Evolutionary conservation across 163 green algal species (phyloP).

Genomic region (Trebouxia gelatinosa): DNA sequence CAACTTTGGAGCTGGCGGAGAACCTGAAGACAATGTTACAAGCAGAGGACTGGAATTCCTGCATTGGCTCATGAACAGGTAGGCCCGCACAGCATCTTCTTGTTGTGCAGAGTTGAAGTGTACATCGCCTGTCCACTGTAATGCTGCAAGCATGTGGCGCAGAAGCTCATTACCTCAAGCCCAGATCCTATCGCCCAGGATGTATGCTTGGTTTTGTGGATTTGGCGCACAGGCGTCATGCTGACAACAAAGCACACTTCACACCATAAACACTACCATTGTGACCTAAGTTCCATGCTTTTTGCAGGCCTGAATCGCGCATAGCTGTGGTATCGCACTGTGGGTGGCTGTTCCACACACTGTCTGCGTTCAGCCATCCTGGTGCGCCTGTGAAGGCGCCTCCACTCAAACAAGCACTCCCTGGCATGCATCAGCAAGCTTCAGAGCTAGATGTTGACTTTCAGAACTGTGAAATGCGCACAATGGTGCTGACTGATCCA

Average conservation of each 20-base stretch:
- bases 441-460: constrained; percentile 44
- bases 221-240: no score
- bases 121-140: no score
- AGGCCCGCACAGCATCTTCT: no score
- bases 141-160: no score
- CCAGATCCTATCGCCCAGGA: no score
- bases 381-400: constrained; percentile 32
- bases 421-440: constrained; percentile 33
- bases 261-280: no score
- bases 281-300: background rate
- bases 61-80: constrained; percentile 53
- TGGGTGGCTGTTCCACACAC: constrained; percentile 60
- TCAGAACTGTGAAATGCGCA: constrained; percentile 65
- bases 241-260: no score
- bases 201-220: no score
- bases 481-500: constrained; percentile 56
- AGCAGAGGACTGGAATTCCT: constrained; percentile 52
- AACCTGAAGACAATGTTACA: constrained; percentile 41
- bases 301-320: constrained; percentile 51
- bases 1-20: constrained; percentile 38
- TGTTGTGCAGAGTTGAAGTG: no score
- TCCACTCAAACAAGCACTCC: background rate
- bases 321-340: constrained; percentile 68
- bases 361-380: constrained; percentile 50
- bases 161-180: no score